phyloP scores from a whole-genome alignment of 2,329 filamentous ascomycete genomes.

The Rachicladosporium sp. region DNA sequence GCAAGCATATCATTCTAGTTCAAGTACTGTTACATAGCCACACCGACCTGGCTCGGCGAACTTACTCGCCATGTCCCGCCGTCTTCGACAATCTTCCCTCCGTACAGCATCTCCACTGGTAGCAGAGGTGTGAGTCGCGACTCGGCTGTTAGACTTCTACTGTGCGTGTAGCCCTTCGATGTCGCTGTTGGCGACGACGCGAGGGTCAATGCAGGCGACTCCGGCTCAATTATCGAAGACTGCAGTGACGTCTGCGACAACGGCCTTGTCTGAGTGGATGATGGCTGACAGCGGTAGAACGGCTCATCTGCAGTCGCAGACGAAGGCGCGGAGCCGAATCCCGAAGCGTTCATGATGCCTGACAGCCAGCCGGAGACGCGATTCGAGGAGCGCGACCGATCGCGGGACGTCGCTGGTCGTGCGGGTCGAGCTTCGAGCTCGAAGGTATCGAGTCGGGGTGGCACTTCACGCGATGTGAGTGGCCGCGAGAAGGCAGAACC shows the following conservation, averaged over 20 bases:
- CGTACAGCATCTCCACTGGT: not conserved
- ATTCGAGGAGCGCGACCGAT: slow-evolving; percentile 5
- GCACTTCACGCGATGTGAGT: slow-evolving; percentile 11
- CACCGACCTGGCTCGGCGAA: too few species aligned
- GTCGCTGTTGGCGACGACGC: slow-evolving; percentile 8
- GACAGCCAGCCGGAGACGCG: slow-evolving; percentile 20
- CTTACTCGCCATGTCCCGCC: too few species aligned
- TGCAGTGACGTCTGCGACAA: slow-evolving; percentile 7
- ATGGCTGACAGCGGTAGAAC: slow-evolving; percentile 11
- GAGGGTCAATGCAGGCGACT: slow-evolving; percentile 7
- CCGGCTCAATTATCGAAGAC: slow-evolving; percentile 13
- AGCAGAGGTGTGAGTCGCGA: slow-evolving; percentile 1
- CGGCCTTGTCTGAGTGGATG: slow-evolving; percentile 1
- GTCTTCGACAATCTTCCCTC: too few species aligned
- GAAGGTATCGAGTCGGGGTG: not conserved
- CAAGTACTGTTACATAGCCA: too few species aligned
- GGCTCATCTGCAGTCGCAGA: slow-evolving; percentile 7
- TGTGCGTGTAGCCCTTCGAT: slow-evolving; percentile 13
- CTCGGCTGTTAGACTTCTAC: slow-evolving; percentile 12
- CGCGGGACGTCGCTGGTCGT: not conserved
- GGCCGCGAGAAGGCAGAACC: slow-evolving; percentile 35
- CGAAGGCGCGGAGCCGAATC: not conserved
- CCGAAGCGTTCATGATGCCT: slow-evolving; percentile 8
- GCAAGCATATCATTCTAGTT: too few species aligned
- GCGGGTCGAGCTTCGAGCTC: not conserved